Base-by-base conservation (phyloP, 1,284 basidiomycete genomes). In the Taiwanofungus camphoratus region DNA sequence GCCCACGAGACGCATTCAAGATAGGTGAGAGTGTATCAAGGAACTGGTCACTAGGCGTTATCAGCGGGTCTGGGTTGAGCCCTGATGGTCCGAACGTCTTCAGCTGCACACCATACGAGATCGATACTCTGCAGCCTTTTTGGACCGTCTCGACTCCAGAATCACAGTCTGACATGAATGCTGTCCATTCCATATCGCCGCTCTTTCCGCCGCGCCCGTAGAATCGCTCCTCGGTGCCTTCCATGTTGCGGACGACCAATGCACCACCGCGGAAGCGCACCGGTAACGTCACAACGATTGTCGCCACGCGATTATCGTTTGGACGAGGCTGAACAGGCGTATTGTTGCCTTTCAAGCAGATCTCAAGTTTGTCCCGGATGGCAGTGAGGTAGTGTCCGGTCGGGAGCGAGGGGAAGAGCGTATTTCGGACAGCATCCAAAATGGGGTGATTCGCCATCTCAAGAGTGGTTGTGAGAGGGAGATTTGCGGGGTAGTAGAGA, bases 361-460 rank as follows among this genome's bases (percentile, higher is more conserved):
- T 69, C 56, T 89, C 83, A 24, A 89, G 69, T 51, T 74, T 75
- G 57, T 88, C 85, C 39, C 79, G 74, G 13, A 77, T 62, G 0
- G 77, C 77, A 26, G 77, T 77, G 50, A 89, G 74, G 59, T 83
- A 79, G 53, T 85, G 77, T 1, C 85, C 85, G 1, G 67, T 58
- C 3, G 83, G 76, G 11, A 87, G 67, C 24, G 72, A 67, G 0
- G 84, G 83, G 62, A 88, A 87, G 15, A 89, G 66, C 0, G 79
- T 69, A 45, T 69, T 77, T 38, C 79, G 78, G 23, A 87, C 68
- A 0, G 86, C 79, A 51, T 87, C 85, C 45, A 89, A 73, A 55
- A 89, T 80, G 2, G 86, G 86, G 55, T 86, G 83, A 57, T 82
- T 87, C 11, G 84, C 74, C 49, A 89, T 72, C 54, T 89, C 86